phyloP scores from a whole-genome alignment of 2,329 filamentous ascomycete genomes.

The Ophiostoma ulmi region DNA sequence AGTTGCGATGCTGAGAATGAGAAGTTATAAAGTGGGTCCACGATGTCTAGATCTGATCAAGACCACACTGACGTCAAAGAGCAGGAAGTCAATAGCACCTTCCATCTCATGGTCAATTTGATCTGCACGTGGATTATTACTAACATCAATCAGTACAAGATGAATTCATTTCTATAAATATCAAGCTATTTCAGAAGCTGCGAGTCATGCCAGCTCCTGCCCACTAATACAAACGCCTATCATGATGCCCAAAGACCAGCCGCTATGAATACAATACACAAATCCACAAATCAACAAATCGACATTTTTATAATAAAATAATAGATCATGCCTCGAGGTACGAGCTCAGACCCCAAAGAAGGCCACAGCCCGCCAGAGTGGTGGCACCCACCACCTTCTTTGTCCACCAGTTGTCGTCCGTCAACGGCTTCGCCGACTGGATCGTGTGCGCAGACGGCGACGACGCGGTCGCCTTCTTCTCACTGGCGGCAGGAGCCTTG shows the following conservation, averaged over 20 bases:
- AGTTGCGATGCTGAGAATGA: not conserved
- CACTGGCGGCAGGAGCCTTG: not conserved
- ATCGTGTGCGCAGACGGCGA: conserved; percentile 24
- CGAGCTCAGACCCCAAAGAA: conserved; percentile 55
- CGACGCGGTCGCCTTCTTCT: conserved; percentile 16
- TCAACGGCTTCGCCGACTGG: conserved; percentile 55
- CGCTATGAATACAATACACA: not conserved
- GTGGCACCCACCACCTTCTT: conserved; percentile 60
- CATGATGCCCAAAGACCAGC: not conserved
- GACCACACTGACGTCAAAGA: not conserved
- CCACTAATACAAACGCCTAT: conserved; percentile 6
- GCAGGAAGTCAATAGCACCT: not conserved
- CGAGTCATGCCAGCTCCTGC: conserved; percentile 2
- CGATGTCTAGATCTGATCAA: conserved; percentile 7
- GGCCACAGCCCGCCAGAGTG: conserved; percentile 55
- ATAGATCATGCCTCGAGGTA: conserved; percentile 39
- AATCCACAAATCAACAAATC: not conserved
- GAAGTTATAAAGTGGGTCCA: conserved; percentile 10
- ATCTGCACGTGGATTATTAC: not conserved
- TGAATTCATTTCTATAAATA: not conserved
- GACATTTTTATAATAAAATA: not conserved
- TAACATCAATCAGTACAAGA: not conserved
- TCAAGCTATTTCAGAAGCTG: conserved; percentile 8
- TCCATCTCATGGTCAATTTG: not conserved
- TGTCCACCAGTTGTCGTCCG: conserved; percentile 61